Base-by-base conservation (phyloP, 257 asterid species). In the Ilex asprella region DNA sequence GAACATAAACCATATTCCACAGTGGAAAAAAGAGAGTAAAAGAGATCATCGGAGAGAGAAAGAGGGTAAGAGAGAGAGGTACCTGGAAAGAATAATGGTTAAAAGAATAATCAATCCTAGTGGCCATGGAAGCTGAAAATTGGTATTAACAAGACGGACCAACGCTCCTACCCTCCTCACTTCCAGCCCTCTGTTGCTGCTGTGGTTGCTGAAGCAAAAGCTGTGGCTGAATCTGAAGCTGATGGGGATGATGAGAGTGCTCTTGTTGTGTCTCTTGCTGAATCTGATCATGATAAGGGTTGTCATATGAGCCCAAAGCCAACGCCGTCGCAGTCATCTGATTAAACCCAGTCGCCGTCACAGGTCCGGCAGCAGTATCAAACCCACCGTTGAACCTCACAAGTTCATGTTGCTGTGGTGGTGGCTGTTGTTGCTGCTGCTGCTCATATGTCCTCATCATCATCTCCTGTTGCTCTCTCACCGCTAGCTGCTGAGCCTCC, bases 381-480 rank as follows among this genome's bases (percentile, higher is more conserved):
- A 80, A 86, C 12, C 87, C 95, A 30, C 62, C 39, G 54, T 67
- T 73, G 62, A 75, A 86, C 56, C 27, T 21, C 27, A 21, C 27
- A 21, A 82, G 56, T 14, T 84, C 87, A 31, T 75, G 68, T 32
- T 81, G 27, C 27, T 21, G 58, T 10, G 52, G n/a, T 46, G 13
- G 52, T 1, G 61, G 51, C 27, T 61, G 62, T 2, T 52, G 78
- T 30, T 64, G 80, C 8, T 62, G 82, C 27, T 21, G 27, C 14
- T 75, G 95, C 55, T 83, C 88, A 64, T 73, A 86, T 12, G 58
- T 70, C 64, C 87, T 58, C 49, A 84, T 52, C 89, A 84, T 78
- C 62, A 21, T 21, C 27, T 89, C 94, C 64, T 82, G 76, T 39
- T 74, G 89, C 59, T 85, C 87, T 60, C 84, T 53, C 6, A 75